Conservation (phyloP, 805 yeast species). For the Candida ponderosae region DNA sequence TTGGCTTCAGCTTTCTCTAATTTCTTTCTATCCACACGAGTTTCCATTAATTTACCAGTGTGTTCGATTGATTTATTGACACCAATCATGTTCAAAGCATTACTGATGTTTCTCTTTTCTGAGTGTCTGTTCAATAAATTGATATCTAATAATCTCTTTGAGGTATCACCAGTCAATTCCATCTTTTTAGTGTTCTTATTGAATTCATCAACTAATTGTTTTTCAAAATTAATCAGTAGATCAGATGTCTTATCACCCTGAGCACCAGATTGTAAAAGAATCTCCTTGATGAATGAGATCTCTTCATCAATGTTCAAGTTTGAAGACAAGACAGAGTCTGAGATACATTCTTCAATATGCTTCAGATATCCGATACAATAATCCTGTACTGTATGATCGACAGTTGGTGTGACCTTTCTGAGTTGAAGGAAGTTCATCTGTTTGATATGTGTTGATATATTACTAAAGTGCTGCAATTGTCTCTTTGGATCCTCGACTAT, state of each 20-base stretch:
- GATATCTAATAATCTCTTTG: constrained; percentile 77
- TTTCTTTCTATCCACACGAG: constrained; percentile 93
- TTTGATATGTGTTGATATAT: too few species aligned
- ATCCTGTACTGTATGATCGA: constrained; percentile 74
- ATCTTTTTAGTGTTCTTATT: constrained; percentile 64
- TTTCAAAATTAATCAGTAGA: constrained; percentile 39
- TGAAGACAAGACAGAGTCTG: constrained; percentile 75
- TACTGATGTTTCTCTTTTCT: constrained; percentile 61
- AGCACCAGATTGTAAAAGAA: constrained; percentile 83
- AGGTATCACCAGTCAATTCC: constrained; percentile 77
- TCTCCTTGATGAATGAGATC: constrained; percentile 53
- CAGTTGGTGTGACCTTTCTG: constrained; percentile 70
- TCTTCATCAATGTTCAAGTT: constrained; percentile 62
- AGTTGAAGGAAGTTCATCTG: constrained; percentile 40
- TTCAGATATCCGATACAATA: constrained; percentile 90
- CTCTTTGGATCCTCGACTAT: too few species aligned
- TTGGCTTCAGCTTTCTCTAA: constrained; percentile 95
- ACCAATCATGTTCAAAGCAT: constrained; percentile 70
- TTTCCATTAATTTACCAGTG: constrained; percentile 84
- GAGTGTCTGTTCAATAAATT: constrained; percentile 59
- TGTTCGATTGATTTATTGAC: constrained; percentile 84
- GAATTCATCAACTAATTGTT: constrained; percentile 43
- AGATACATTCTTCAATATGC: constrained; percentile 69
- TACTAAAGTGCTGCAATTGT: too few species aligned
- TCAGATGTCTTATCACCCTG: constrained; percentile 42